Conservation (phyloP, 148 eudicot species). For the Arbutus unedo region DNA sequence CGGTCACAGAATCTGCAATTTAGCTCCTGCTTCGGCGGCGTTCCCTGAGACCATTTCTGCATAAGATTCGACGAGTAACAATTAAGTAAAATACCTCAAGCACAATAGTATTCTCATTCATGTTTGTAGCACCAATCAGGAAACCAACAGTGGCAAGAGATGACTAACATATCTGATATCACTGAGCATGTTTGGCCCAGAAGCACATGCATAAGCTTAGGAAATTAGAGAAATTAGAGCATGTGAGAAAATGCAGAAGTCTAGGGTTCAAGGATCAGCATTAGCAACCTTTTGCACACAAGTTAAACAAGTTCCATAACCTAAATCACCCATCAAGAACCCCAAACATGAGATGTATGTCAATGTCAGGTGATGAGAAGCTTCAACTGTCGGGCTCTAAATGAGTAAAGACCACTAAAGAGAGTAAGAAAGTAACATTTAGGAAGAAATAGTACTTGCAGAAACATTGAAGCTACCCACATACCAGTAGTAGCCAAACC, state of each 20-base stretch:
- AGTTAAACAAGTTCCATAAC: neutral
- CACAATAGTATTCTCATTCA: neutral
- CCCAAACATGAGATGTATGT: neutral
- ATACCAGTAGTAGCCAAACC: neutral
- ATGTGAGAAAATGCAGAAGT: neutral
- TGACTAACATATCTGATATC: too few species aligned
- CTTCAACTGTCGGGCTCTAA: neutral
- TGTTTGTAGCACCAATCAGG: neutral
- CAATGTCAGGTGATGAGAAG: neutral
- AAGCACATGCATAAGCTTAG: neutral
- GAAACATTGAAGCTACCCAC: neutral
- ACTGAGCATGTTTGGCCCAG: neutral
- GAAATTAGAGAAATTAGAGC: neutral
- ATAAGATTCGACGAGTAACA: slow-evolving; percentile 6
- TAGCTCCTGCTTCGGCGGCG: slow-evolving; percentile 94
- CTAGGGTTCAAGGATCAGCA: neutral
- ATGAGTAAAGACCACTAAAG: neutral
- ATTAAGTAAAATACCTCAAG: neutral
- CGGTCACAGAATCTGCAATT: slow-evolving; percentile 21
- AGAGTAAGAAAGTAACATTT: neutral
- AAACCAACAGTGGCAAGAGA: neutral
- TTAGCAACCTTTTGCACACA: neutral
- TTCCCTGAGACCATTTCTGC: slow-evolving; percentile 78
- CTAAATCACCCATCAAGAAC: neutral
- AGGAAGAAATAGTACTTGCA: neutral